phyloP scores from a whole-genome alignment of 2,329 filamentous ascomycete species.

The Ilyonectria mors-panacis region DNA sequence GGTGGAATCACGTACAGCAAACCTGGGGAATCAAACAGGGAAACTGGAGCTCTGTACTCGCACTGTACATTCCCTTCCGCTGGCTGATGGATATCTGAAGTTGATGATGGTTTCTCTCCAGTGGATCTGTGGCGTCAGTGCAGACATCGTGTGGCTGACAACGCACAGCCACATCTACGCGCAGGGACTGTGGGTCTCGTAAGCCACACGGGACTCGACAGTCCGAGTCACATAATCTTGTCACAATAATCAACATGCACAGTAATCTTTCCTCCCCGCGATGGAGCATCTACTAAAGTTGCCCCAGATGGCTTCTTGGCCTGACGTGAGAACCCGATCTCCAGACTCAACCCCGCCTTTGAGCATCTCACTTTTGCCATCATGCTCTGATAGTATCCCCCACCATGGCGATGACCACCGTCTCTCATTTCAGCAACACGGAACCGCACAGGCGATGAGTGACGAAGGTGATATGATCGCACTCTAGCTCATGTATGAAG shows the following conservation, averaged over 20 bases:
- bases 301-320: not conserved
- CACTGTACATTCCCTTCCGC: conserved; percentile 28
- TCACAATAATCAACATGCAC: not conserved
- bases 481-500: conserved; percentile 1
- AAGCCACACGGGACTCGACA: conserved; percentile 11
- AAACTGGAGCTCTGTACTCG: not conserved
- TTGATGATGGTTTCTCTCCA: conserved; percentile 46
- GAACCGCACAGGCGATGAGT: conserved; percentile 7
- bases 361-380: conserved; percentile 1
- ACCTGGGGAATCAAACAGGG: not conserved
- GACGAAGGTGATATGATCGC: conserved; percentile 11
- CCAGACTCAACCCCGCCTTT: conserved; percentile 17
- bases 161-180: conserved; percentile 34
- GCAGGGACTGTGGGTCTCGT: conserved; percentile 14
- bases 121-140: conserved; percentile 44
- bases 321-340: not conserved
- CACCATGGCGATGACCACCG: conserved; percentile 5
- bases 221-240: not conserved
- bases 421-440: conserved; percentile 9
- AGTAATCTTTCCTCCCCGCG: not conserved
- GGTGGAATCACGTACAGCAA: not conserved
- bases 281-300: not conserved
- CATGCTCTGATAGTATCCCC: conserved; percentile 11
- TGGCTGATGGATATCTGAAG: conserved; percentile 35
- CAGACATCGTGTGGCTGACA: conserved; percentile 32